Conservation (phyloP, 2,329 filamentous ascomycete genomes). For the Aspergillus neotritici region DNA sequence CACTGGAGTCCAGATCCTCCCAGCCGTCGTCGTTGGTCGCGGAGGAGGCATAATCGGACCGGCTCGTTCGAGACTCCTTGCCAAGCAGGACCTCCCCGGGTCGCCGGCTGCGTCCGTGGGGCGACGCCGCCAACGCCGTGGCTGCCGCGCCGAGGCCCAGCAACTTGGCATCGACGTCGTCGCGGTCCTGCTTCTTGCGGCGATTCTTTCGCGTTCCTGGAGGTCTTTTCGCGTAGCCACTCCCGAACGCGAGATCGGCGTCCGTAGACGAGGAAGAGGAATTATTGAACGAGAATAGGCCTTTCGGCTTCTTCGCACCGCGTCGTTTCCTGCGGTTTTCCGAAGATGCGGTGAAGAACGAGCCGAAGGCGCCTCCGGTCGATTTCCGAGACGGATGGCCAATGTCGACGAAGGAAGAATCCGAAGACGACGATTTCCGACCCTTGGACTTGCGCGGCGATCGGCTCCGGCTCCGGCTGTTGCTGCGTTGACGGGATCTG, state of each 20-base stretch:
- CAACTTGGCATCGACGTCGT: constrained; percentile 43
- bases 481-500: constrained; percentile 18
- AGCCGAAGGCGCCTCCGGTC: constrained; percentile 51
- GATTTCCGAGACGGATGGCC: constrained; percentile 50
- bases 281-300: constrained; percentile 56
- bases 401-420: constrained; percentile 61
- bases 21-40: constrained; percentile 47
- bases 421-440: constrained; percentile 46
- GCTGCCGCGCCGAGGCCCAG: constrained; percentile 45
- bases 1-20: constrained; percentile 55
- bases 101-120: constrained; percentile 29
- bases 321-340: constrained; percentile 49
- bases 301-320: constrained; percentile 37
- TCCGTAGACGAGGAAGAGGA: constrained; percentile 64
- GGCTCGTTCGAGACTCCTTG: constrained; percentile 25
- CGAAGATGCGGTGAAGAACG: constrained; percentile 60
- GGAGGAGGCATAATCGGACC: constrained; percentile 23
- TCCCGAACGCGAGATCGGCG: constrained; percentile 63
- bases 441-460: constrained; percentile 30
- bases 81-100: constrained; percentile 30
- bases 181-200: constrained; percentile 22
- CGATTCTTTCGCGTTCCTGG: constrained; percentile 32
- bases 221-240: constrained; percentile 43
- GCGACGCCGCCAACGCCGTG: constrained; percentile 40
- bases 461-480: constrained; percentile 27